These are phyloP conservation scores for Grigorovia transvaalensis DNA, from an alignment of 805 yeast genomes.

Conservation along the genomic window DNA sequence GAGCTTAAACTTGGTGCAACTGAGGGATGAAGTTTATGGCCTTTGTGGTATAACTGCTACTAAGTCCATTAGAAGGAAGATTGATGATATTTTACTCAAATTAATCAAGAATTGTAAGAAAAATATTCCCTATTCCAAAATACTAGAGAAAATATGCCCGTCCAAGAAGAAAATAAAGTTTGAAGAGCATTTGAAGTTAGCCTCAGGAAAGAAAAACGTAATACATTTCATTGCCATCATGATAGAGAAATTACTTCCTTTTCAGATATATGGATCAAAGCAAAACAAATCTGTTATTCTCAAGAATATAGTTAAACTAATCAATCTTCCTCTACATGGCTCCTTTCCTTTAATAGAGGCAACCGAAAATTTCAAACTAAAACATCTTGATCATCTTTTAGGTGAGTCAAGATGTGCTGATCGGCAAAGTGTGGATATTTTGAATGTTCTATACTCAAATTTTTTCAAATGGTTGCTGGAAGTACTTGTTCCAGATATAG, in stretches of 20 bases:
- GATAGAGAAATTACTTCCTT: constrained; percentile 41
- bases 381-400: constrained; percentile 48
- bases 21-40: constrained; percentile 9
- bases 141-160: constrained; percentile 30
- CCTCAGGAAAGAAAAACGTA: constrained; percentile 30
- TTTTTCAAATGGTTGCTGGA: constrained; percentile 51
- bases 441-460: neutral
- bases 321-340: constrained; percentile 33
- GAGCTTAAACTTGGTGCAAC: constrained; percentile 8
- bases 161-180: neutral
- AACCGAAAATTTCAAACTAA: constrained; percentile 23
- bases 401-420: constrained; percentile 6
- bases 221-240: constrained; percentile 34
- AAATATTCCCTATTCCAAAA: constrained; percentile 27
- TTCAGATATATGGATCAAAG: constrained; percentile 40
- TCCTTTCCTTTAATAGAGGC: constrained; percentile 27
- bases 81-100: constrained; percentile 3
- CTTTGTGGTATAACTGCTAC: constrained; percentile 17
- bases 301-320: constrained; percentile 28
- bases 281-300: constrained; percentile 37
- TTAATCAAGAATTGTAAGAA: constrained; percentile 29
- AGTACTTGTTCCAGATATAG: constrained; percentile 35
- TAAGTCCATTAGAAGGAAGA: constrained; percentile 8
- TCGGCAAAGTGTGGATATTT: neutral
- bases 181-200: constrained; percentile 25